phyloP scores from a whole-genome alignment of 495 filamentous ascomycete genomes.

The Penicillium salamii region DNA sequence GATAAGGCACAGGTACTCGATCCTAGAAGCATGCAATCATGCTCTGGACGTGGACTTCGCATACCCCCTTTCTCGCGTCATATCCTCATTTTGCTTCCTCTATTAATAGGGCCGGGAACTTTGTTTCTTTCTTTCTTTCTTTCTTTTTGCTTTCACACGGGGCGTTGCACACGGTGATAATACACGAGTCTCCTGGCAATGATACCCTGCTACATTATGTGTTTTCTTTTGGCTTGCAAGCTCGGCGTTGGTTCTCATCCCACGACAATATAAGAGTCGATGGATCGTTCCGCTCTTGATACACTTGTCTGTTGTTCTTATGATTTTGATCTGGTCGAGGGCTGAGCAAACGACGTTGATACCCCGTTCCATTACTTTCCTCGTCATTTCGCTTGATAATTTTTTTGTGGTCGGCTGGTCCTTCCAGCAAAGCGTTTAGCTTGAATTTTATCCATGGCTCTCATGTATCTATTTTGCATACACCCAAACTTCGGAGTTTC shows the following conservation, averaged over 20 bases:
- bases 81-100: conserved; percentile 12
- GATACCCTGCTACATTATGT: conserved; percentile 40
- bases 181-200: conserved; percentile 50
- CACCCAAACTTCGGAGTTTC: too few relatives aligned
- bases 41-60: not conserved
- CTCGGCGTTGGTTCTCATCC: conserved; percentile 24
- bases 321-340: conserved; percentile 21
- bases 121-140: conserved; percentile 15
- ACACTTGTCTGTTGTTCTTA: conserved; percentile 11
- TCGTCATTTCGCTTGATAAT: too few relatives aligned
- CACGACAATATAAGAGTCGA: conserved; percentile 27
- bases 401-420: conserved; percentile 11
- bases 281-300: conserved; percentile 13
- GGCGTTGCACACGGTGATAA: conserved; percentile 47
- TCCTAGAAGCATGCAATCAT: too few relatives aligned
- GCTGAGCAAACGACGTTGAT: conserved; percentile 43
- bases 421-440: too few relatives aligned
- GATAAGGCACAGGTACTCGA: too few relatives aligned
- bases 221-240: conserved; percentile 14
- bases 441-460: too few relatives aligned
- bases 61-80: conserved; percentile 10
- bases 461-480: too few relatives aligned
- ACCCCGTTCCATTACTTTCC: conserved; percentile 27
- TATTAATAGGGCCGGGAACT: too few relatives aligned
- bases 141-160: conserved; percentile 21